Percentiles rank a stretch among this genome's conserved stretches.
These are phyloP conservation scores for Entonaema liquescens DNA, from an alignment of 495 filamentous ascomycete species.

Conservation along the genomic window DNA sequence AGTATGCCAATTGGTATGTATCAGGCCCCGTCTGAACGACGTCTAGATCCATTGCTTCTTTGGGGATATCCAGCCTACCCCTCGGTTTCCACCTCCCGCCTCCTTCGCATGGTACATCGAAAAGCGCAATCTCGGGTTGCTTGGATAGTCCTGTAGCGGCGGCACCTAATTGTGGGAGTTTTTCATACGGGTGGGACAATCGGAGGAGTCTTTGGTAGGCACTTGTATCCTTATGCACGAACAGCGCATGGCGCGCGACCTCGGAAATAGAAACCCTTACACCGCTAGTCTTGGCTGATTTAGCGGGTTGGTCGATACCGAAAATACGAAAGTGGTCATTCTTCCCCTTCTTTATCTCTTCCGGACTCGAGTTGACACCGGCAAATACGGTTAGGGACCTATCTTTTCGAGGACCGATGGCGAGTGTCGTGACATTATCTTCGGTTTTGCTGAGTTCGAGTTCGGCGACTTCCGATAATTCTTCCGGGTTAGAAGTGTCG, in stretches of 20 bases:
- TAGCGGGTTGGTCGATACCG: constrained; percentile 61
- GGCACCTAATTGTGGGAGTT: constrained; percentile 69
- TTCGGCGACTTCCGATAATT: constrained; percentile 73
- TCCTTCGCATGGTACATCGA: constrained; percentile 67
- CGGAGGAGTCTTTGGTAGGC: constrained; percentile 82
- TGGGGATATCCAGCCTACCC: constrained; percentile 69
- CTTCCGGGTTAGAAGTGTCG: constrained; percentile 66
- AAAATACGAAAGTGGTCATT: constrained; percentile 93
- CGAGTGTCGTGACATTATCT: constrained; percentile 89
- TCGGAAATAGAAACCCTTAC: constrained; percentile 63
- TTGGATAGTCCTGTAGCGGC: constrained; percentile 77
- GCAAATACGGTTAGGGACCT: constrained; percentile 71
- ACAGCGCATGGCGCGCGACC: constrained; percentile 67
- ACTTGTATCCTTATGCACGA: constrained; percentile 69
- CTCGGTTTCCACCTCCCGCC: constrained; percentile 67
- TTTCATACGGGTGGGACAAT: constrained; percentile 68
- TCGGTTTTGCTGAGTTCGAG: constrained; percentile 85
- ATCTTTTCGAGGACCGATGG: constrained; percentile 65
- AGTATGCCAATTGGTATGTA: constrained; percentile 79
- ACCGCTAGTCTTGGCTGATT: constrained; percentile 51
- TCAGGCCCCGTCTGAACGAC: constrained; percentile 67
- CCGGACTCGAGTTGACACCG: constrained; percentile 85
- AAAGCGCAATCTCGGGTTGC: constrained; percentile 78
- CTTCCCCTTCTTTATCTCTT: constrained; percentile 73
- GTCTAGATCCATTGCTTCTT: constrained; percentile 86